Conservation (phyloP, 192 early-diverging fungal genomes). For the Nowakowskiella sp. region DNA sequence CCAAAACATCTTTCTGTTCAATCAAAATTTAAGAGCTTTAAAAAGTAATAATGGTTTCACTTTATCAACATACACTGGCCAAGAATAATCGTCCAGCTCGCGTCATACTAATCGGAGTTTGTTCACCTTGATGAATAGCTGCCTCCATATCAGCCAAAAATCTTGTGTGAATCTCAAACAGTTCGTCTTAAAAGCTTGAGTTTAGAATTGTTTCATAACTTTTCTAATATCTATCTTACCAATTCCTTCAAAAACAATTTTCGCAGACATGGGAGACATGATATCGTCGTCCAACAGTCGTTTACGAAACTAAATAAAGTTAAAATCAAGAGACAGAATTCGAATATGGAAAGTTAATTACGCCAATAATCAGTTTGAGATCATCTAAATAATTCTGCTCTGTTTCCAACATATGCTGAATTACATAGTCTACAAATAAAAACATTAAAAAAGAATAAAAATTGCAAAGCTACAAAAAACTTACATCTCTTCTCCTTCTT, state of each 20-base stretch:
- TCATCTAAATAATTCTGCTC: constrained; percentile 36
- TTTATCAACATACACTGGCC: too few relatives aligned
- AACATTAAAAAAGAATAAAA: constrained; percentile 4
- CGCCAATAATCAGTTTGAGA: too few relatives aligned
- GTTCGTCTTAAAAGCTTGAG: constrained; percentile 20
- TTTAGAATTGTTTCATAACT: not conserved
- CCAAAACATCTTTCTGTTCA: constrained; percentile 29
- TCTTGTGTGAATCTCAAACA: constrained; percentile 23
- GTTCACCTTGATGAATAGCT: constrained; percentile 17
- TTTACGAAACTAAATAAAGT: constrained; percentile 30
- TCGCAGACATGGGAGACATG: constrained; percentile 19
- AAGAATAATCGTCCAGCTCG: too few relatives aligned
- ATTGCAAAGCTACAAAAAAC: not conserved
- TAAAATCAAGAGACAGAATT: constrained; percentile 4
- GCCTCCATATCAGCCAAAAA: constrained; percentile 31
- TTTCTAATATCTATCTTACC: constrained; percentile 10
- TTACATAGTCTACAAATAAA: constrained; percentile 23
- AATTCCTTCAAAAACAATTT: constrained; percentile 38
- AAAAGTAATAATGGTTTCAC: not conserved
- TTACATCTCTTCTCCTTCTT: not conserved
- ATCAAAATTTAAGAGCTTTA: constrained; percentile 10
- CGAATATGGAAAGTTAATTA: not conserved
- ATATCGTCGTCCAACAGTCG: constrained; percentile 23
- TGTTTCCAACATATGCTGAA: constrained; percentile 34
- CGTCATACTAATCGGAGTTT: too few relatives aligned